phyloP scores from a whole-genome alignment of 164 flowering plant genomes.

The Taxillus chinensis region DNA sequence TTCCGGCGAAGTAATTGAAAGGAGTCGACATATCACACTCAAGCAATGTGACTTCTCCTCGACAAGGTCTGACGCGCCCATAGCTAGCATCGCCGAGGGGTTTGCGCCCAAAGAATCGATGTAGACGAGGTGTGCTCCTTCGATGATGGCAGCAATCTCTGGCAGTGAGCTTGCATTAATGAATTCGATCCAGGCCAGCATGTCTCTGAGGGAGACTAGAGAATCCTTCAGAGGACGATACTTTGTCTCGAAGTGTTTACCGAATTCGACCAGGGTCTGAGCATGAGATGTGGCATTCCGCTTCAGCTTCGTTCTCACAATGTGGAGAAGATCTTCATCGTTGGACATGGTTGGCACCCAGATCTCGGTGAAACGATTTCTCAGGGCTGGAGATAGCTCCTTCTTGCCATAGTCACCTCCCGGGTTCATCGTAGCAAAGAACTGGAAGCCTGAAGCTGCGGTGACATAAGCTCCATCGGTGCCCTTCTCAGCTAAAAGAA shows the following conservation, averaged over 20 bases:
- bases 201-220: slow-evolving; percentile 93
- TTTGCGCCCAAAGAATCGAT: too few species aligned
- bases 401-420: slow-evolving; percentile 99
- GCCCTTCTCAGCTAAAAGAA: slow-evolving; percentile 98
- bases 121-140: slow-evolving; percentile 85
- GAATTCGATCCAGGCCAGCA: slow-evolving; percentile 82
- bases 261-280: too few species aligned
- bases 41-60: slow-evolving; percentile 28
- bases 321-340: too few species aligned
- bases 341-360: too few species aligned
- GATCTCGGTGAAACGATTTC: slow-evolving; percentile 93
- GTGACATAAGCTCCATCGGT: slow-evolving; percentile 44
- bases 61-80: slow-evolving; percentile 76
- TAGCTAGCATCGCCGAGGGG: too few species aligned
- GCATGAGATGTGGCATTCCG: too few species aligned
- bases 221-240: too few species aligned
- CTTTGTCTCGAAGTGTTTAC: too few species aligned
- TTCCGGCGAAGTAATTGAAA: too few species aligned
- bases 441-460: slow-evolving; percentile 61
- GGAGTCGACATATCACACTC: too few species aligned
- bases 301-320: too few species aligned
- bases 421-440: slow-evolving; percentile 98
- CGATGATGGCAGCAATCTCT: slow-evolving; percentile 45
- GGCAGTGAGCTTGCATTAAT: slow-evolving; percentile 39
- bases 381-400: slow-evolving; percentile 94